A percentile compares a stretch with the other conserved stretches of the same genome.
These are phyloP conservation scores for Leishmania lainsoni DNA, from an alignment of 208 protist species.

Conservation along the genomic window DNA sequence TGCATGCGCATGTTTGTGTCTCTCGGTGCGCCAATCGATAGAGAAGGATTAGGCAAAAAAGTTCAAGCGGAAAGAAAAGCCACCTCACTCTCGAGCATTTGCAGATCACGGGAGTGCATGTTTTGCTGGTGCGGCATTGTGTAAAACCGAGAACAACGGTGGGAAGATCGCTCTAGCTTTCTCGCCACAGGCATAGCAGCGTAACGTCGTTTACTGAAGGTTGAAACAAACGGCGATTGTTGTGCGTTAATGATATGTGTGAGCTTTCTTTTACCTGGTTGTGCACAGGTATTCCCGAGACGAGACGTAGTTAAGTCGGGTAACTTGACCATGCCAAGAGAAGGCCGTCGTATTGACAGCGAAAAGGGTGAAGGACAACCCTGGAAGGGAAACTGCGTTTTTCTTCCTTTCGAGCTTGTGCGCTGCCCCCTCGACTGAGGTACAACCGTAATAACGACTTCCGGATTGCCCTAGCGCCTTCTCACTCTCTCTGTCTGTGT, in stretches of 20 bases:
- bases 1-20: not conserved
- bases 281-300: not conserved
- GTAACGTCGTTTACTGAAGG: not conserved
- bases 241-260: no score
- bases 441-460: not conserved
- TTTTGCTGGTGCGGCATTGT: not conserved
- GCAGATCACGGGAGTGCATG: not conserved
- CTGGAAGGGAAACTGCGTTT: not conserved
- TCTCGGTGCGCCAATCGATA: not conserved
- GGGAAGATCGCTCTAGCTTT: not conserved
- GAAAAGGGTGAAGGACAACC: not conserved
- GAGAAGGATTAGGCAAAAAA: not conserved
- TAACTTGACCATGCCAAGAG: not conserved
- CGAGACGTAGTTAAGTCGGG: not conserved
- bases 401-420: not conserved
- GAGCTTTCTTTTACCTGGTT: not conserved
- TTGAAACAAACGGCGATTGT: not conserved
- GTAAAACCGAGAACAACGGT: not conserved
- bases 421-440: not conserved
- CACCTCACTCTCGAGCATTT: not conserved
- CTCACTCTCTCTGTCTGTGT: not conserved
- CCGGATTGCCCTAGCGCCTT: not conserved
- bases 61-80: not conserved
- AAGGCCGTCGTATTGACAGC: not conserved
- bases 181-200: not conserved